phyloP scores from a whole-genome alignment of 2,329 filamentous ascomycete genomes.

The Eutypella sp. region DNA sequence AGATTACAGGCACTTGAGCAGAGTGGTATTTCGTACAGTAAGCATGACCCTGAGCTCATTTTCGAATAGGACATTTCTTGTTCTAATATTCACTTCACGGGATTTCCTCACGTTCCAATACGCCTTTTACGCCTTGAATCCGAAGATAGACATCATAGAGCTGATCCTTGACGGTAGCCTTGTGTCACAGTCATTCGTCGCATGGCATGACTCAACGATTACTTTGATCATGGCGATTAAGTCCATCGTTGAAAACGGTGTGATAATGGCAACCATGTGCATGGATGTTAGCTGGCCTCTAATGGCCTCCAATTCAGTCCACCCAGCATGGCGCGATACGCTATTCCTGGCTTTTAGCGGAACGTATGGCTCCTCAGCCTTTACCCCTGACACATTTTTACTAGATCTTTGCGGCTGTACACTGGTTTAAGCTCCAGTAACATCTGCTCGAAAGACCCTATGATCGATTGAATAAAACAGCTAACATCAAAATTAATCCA shows the following conservation, averaged over 20 bases:
- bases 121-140: conserved; percentile 4
- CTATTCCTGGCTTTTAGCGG: conserved; percentile 23
- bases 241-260: conserved; percentile 20
- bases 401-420: not conserved
- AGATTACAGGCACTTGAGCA: conserved; percentile 6
- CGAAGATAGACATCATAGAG: conserved; percentile 8
- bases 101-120: conserved; percentile 9
- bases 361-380: conserved; percentile 9
- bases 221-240: conserved; percentile 22
- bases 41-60: not conserved
- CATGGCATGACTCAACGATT: not conserved
- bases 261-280: conserved; percentile 21
- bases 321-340: conserved; percentile 28
- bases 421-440: conserved; percentile 3
- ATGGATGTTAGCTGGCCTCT: conserved; percentile 20
- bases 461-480: conserved; percentile 2
- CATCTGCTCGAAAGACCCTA: conserved; percentile 1
- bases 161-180: conserved; percentile 12
- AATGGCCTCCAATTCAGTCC: conserved; percentile 23
- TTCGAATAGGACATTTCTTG: too few species aligned
- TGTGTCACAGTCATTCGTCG: conserved; percentile 6
- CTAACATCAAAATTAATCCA: conserved; percentile 17
- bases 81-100: not conserved
- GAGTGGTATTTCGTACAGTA: conserved; percentile 10
- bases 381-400: not conserved